phyloP scores from a whole-genome alignment of 371 early-diverging fungal species.

The Lichtheimia corymbifera region DNA sequence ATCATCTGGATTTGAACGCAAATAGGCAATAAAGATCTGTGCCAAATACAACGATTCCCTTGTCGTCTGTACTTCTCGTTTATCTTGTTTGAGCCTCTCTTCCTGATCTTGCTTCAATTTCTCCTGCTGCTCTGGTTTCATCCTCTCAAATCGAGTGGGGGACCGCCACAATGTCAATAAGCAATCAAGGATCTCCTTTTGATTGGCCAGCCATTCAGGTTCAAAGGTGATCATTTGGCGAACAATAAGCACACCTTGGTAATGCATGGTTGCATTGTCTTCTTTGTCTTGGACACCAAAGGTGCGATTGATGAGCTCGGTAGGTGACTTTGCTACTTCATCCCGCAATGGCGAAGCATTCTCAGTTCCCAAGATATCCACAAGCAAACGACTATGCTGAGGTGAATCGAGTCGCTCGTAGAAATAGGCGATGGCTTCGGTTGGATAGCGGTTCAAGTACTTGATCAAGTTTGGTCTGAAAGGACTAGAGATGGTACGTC shows the following conservation, averaged over 20 bases:
- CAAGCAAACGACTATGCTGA: slow-evolving; percentile 67
- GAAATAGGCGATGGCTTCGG: slow-evolving; percentile 88
- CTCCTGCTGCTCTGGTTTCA: slow-evolving; percentile 39
- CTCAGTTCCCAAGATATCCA: slow-evolving; percentile 64
- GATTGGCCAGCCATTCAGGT: slow-evolving; percentile 61
- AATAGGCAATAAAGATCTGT: slow-evolving; percentile 73
- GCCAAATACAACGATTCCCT: slow-evolving; percentile 63
- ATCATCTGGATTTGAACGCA: slow-evolving; percentile 62
- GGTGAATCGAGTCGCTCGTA: slow-evolving; percentile 67
- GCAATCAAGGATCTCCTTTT: slow-evolving; percentile 50
- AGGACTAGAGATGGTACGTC: slow-evolving; percentile 87
- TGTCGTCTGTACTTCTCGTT: slow-evolving; percentile 46
- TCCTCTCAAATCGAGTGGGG: slow-evolving; percentile 48
- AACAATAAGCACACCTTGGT: slow-evolving; percentile 69
- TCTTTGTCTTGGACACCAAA: slow-evolving; percentile 32
- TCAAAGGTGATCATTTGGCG: slow-evolving; percentile 57
- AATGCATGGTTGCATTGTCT: slow-evolving; percentile 42
- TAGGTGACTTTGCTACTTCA: slow-evolving; percentile 65
- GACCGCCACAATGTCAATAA: slow-evolving; percentile 62
- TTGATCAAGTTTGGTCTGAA: slow-evolving; percentile 89
- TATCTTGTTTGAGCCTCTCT: slow-evolving; percentile 21
- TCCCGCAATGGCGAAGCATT: slow-evolving; percentile 69
- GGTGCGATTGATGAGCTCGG: slow-evolving; percentile 59
- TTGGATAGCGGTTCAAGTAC: slow-evolving; percentile 85
- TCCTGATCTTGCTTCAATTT: too few relatives aligned